These are phyloP conservation scores for Calcarisporium arbuscula DNA, from an alignment of 2,329 filamentous ascomycete species.

Conservation along the genomic window DNA sequence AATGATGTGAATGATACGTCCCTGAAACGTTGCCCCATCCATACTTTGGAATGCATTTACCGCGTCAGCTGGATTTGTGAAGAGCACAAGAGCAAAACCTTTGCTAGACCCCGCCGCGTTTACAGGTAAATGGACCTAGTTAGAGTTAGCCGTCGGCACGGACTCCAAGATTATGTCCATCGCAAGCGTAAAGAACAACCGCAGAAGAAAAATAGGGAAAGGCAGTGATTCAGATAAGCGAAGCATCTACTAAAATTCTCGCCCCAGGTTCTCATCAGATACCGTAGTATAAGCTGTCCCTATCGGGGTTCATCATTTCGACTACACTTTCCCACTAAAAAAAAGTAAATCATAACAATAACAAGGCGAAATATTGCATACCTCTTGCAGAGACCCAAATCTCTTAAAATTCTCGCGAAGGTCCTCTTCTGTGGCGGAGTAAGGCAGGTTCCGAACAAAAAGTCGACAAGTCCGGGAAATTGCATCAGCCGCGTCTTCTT, in stretches of 20 bases:
- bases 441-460: slow-evolving; percentile 85
- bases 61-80: slow-evolving; percentile 63
- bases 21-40: slow-evolving; percentile 86
- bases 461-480: slow-evolving; percentile 70
- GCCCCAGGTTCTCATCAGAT: slow-evolving; percentile 86
- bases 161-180: slow-evolving; percentile 9
- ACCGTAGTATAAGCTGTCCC: slow-evolving; percentile 97
- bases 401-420: slow-evolving; percentile 63
- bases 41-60: slow-evolving; percentile 71
- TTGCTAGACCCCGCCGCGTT: slow-evolving; percentile 70
- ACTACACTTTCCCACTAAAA: slow-evolving; percentile 10
- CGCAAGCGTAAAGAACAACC: no score
- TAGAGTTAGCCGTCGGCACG: slow-evolving; percentile 19
- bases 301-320: slow-evolving; percentile 98
- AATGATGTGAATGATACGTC: slow-evolving; percentile 83
- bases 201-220: slow-evolving; percentile 8
- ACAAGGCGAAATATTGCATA: slow-evolving; percentile 43
- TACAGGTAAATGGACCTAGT: slow-evolving; percentile 78
- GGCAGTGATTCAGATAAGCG: slow-evolving; percentile 62
- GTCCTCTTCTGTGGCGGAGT: slow-evolving; percentile 70
- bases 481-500: slow-evolving; percentile 39
- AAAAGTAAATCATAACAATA: slow-evolving; percentile 8
- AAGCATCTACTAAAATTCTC: slow-evolving; percentile 99
- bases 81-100: slow-evolving; percentile 86
- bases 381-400: slow-evolving; percentile 79